Evolutionary conservation across 2,329 filamentous ascomycete species (phyloP).

Genomic region (Fusarium begoniae): DNA sequence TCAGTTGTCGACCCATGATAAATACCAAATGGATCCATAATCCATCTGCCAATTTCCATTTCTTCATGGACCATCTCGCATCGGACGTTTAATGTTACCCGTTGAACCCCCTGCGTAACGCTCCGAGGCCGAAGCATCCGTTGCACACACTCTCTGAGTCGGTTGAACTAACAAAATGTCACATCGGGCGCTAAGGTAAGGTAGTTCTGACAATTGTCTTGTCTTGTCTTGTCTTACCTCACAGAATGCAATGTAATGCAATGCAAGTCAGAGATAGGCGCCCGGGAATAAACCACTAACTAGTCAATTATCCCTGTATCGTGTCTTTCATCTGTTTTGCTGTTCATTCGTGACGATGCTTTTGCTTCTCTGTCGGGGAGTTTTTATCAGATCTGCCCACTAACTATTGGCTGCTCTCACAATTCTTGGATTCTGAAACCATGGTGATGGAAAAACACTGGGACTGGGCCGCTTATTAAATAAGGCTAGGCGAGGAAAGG

Average conservation of each 20-base stretch:
- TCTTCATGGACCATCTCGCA: background rate
- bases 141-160: background rate
- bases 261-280: background rate
- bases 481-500: constrained; percentile 18
- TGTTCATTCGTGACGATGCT: background rate
- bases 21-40: constrained; percentile 7
- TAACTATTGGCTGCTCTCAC: background rate
- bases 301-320: background rate
- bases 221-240: background rate
- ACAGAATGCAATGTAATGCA: background rate
- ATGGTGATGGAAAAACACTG: background rate
- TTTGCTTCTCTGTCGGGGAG: background rate
- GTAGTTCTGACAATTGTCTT: background rate
- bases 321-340: background rate
- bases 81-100: constrained; percentile 5
- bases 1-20: constrained; percentile 10
- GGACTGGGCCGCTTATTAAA: background rate
- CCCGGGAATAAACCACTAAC: background rate
- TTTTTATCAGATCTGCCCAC: background rate
- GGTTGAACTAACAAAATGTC: constrained; percentile 2
- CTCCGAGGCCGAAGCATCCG: constrained; percentile 1
- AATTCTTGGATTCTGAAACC: constrained; percentile 10
- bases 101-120: background rate
- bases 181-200: background rate
- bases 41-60: constrained; percentile 13